These are phyloP conservation scores for Exserohilum turcica DNA, from an alignment of 2,329 filamentous ascomycete species.

Conservation along the genomic window DNA sequence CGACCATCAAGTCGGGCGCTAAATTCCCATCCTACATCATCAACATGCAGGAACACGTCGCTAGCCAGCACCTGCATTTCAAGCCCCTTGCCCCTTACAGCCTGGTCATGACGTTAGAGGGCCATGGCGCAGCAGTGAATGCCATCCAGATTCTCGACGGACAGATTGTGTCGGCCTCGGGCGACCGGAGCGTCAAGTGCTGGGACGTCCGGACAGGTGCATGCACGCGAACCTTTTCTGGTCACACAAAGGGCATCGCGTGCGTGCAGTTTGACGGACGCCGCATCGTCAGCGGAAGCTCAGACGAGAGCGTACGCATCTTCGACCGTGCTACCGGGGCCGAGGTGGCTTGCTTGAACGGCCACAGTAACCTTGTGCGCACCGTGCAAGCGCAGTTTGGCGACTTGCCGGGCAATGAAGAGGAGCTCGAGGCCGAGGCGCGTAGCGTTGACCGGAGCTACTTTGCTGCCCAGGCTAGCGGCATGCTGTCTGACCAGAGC, in stretches of 20 bases:
- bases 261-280: constrained; percentile 96
- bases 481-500: constrained; percentile 44
- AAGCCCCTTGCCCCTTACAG: constrained; percentile 70
- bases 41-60: constrained; percentile 51
- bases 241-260: constrained; percentile 93
- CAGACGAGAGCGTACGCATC: constrained; percentile 93
- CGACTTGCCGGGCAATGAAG: constrained; percentile 78
- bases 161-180: constrained; percentile 92
- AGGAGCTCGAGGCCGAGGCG: constrained; percentile 75
- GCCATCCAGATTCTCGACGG: constrained; percentile 87
- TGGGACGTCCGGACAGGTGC: constrained; percentile 86
- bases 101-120: constrained; percentile 77
- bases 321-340: constrained; percentile 86
- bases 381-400: constrained; percentile 96
- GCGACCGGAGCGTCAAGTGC: constrained; percentile 89
- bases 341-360: constrained; percentile 84
- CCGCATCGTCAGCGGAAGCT: constrained; percentile 92
- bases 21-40: constrained; percentile 61
- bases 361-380: constrained; percentile 83
- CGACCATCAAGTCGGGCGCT: constrained; percentile 50
- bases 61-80: constrained; percentile 50
- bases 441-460: constrained; percentile 74
- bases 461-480: constrained; percentile 61
- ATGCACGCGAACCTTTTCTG: constrained; percentile 77
- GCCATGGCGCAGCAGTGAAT: constrained; percentile 91